Percentiles rank a stretch among this genome's conserved stretches.
These are phyloP conservation scores for Suillus subalutaceus DNA, from an alignment of 768 basidiomycete species.

Conservation along the genomic window DNA sequence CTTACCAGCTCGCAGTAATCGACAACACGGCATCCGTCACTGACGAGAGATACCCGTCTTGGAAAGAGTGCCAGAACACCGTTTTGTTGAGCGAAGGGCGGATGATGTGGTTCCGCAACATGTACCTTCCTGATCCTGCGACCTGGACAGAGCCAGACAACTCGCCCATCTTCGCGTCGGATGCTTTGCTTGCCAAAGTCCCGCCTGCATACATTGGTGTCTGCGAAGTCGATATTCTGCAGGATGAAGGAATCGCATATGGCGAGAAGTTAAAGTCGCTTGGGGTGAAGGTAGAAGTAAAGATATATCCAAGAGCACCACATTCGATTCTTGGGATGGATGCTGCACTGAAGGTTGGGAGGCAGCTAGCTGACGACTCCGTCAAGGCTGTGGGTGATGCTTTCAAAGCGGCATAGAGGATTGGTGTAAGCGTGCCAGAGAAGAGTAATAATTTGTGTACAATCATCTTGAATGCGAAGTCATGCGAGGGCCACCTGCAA, in stretches of 20 bases:
- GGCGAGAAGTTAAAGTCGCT: constrained; percentile 56
- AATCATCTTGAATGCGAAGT: neutral
- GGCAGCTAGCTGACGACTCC: constrained; percentile 23
- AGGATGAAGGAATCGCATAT: constrained; percentile 67
- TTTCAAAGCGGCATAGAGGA: constrained; percentile 14
- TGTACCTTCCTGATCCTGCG: constrained; percentile 63
- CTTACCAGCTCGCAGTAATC: constrained; percentile 39
- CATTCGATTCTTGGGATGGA: constrained; percentile 77
- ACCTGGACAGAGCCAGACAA: constrained; percentile 69
- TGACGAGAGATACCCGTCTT: constrained; percentile 44
- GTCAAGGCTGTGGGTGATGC: constrained; percentile 26
- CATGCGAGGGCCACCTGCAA: neutral
- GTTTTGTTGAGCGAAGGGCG: constrained; percentile 61
- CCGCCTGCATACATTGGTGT: constrained; percentile 67
- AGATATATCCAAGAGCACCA: constrained; percentile 59
- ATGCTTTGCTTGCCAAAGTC: constrained; percentile 48
- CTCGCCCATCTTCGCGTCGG: constrained; percentile 69
- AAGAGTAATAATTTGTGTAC: neutral
- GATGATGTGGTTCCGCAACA: constrained; percentile 72
- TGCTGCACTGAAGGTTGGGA: constrained; percentile 33
- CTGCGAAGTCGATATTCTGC: constrained; percentile 66
- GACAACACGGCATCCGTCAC: constrained; percentile 64
- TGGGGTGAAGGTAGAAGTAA: constrained; percentile 57
- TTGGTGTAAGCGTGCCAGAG: neutral
- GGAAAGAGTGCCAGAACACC: constrained; percentile 59